These are phyloP conservation scores for Epichloe uncinata DNA, from an alignment of 2,329 filamentous ascomycete species.

Conservation along the genomic window DNA sequence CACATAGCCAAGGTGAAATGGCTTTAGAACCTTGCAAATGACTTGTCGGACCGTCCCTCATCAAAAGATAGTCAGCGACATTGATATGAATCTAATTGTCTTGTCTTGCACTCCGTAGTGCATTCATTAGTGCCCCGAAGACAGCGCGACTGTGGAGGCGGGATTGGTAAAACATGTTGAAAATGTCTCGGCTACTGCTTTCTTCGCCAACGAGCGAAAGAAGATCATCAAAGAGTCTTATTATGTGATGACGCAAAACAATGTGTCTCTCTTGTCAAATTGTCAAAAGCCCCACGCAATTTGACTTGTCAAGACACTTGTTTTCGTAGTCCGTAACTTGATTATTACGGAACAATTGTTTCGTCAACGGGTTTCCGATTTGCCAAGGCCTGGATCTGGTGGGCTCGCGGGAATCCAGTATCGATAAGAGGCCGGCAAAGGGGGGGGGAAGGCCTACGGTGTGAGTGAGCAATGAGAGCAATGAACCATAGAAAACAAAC, in stretches of 20 bases:
- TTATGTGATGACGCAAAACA: neutral
- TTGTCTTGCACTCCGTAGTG: neutral
- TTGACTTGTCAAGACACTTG: too few species aligned
- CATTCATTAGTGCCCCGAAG: neutral
- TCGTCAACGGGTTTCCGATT: neutral
- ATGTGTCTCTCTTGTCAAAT: neutral
- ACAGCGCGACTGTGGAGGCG: neutral
- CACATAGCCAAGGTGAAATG: slow-evolving; percentile 87
- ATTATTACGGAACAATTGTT: neutral
- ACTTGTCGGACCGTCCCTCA: too few species aligned
- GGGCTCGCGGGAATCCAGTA: too few species aligned
- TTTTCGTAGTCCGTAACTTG: neutral
- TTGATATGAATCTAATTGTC: neutral
- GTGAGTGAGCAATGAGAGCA: neutral
- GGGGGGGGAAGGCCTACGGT: too few species aligned
- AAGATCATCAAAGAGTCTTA: neutral
- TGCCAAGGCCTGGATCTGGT: neutral
- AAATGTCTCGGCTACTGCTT: slow-evolving; percentile 1
- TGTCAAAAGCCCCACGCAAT: too few species aligned
- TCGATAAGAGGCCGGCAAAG: neutral
- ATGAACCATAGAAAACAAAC: neutral
- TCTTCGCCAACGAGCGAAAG: neutral
- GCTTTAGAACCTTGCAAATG: slow-evolving; percentile 26
- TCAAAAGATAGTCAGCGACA: too few species aligned
- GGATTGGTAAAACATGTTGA: neutral